Conservation (phyloP, 176 grass and related monocot species). For the Carex littledalei region DNA sequence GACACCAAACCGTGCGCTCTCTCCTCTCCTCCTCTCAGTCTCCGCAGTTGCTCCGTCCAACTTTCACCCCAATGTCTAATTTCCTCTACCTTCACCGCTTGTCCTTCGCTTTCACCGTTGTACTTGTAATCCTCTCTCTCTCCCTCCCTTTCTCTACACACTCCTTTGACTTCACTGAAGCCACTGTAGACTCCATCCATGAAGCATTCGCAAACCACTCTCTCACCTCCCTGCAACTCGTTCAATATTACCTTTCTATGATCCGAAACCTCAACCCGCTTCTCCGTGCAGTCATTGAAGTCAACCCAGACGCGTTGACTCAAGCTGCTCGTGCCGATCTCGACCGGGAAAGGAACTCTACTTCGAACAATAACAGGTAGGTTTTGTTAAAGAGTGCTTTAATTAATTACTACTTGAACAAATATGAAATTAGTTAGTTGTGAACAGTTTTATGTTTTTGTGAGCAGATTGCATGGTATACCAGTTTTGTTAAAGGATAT, state of each 20-base stretch:
- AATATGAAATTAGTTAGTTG: not conserved
- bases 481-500: constrained; percentile 66
- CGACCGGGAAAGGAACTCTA: not conserved
- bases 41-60: not conserved
- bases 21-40: too few relatives aligned
- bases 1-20: too few relatives aligned
- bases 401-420: not conserved
- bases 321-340: constrained; percentile 39
- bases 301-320: constrained; percentile 51
- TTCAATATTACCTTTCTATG: constrained; percentile 35
- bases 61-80: too few relatives aligned
- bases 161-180: constrained; percentile 46
- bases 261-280: constrained; percentile 41
- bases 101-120: not conserved
- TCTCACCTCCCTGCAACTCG: constrained; percentile 43
- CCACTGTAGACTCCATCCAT: constrained; percentile 49
- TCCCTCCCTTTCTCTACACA: not conserved
- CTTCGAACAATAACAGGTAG: not conserved
- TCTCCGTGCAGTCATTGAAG: constrained; percentile 56
- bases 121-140: not conserved
- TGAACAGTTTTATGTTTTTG: not conserved
- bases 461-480: constrained; percentile 41
- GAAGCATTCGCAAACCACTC: constrained; percentile 36
- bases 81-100: not conserved
- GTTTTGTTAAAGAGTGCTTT: not conserved